phyloP scores from a whole-genome alignment of 1,284 basidiomycete species.

The Ustilago trichophora region DNA sequence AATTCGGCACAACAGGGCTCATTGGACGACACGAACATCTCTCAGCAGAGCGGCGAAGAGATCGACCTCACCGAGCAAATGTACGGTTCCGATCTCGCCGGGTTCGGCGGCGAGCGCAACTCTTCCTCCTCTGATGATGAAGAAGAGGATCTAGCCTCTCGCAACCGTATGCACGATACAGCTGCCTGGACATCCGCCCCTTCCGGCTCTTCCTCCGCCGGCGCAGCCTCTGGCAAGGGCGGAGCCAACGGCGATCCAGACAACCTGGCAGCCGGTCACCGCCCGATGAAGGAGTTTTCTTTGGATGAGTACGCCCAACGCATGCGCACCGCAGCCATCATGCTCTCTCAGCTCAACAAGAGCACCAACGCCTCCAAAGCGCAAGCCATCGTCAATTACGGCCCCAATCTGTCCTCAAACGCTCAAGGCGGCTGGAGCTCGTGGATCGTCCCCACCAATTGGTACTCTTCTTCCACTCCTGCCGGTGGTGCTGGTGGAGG shows the following conservation, averaged over 20 bases:
- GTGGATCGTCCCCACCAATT: constrained; percentile 61
- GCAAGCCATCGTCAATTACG: constrained; percentile 56
- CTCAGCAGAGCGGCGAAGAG: no score
- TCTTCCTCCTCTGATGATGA: constrained; percentile 28
- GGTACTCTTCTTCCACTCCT: constrained; percentile 32
- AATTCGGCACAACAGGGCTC: constrained; percentile 3
- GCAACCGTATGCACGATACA: constrained; percentile 59
- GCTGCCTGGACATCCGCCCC: constrained; percentile 54
- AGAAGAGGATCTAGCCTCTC: constrained; percentile 52
- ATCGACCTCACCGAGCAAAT: constrained; percentile 64
- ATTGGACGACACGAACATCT: constrained; percentile 12
- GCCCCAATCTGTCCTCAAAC: constrained; percentile 43
- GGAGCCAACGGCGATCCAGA: no score
- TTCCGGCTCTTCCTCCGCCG: background rate
- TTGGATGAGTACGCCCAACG: constrained; percentile 96
- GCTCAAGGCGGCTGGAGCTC: constrained; percentile 59
- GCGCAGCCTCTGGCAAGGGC: background rate
- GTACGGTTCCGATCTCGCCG: constrained; percentile 60
- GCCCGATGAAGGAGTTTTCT: constrained; percentile 54
- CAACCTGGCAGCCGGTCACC: constrained; percentile 16
- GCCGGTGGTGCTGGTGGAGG: constrained; percentile 26
- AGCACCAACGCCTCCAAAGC: constrained; percentile 48
- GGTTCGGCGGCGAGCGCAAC: constrained; percentile 54
- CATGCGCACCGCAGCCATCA: constrained; percentile 97
- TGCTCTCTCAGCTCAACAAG: constrained; percentile 91